Conservation (phyloP, 2,329 filamentous ascomycete genomes). For the Arthrinium puccinioides region DNA sequence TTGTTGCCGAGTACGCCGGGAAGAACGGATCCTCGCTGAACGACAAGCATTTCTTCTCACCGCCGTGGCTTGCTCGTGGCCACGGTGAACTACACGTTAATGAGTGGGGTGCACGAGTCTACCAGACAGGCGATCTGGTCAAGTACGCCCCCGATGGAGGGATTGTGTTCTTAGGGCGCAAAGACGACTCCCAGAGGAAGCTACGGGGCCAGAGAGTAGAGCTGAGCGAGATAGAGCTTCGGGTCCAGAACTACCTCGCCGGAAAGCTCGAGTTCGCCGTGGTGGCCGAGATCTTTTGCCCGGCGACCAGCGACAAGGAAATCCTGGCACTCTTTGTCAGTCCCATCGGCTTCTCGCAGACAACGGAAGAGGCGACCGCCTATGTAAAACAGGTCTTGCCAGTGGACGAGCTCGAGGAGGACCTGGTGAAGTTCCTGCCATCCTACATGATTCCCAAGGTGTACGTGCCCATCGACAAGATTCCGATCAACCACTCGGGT, state of each 20-base stretch:
- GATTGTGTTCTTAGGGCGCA: slow-evolving; percentile 14
- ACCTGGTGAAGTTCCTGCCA: slow-evolving; percentile 16
- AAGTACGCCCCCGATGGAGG: slow-evolving; percentile 23
- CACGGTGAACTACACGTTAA: slow-evolving; percentile 11
- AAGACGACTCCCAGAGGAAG: slow-evolving; percentile 6
- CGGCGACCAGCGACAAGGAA: neutral
- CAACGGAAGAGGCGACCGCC: neutral
- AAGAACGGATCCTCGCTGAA: neutral
- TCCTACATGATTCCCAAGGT: slow-evolving; percentile 11
- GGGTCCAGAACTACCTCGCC: neutral
- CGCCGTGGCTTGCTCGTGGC: neutral
- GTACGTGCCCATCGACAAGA: neutral
- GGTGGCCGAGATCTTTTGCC: neutral
- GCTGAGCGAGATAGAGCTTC: slow-evolving; percentile 4
- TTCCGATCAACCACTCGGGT: slow-evolving; percentile 1
- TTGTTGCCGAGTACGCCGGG: neutral
- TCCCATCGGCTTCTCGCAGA: neutral
- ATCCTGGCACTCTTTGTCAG: neutral
- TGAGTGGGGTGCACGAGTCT: slow-evolving; percentile 16
- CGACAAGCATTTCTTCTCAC: neutral
- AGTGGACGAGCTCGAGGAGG: neutral
- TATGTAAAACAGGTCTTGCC: neutral
- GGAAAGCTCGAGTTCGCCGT: neutral
- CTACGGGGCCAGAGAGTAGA: slow-evolving; percentile 6
- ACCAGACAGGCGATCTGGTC: slow-evolving; percentile 33